Base-by-base conservation (phyloP, 2,329 filamentous ascomycete genomes). In the Pseudogymnoascus pannorum region DNA sequence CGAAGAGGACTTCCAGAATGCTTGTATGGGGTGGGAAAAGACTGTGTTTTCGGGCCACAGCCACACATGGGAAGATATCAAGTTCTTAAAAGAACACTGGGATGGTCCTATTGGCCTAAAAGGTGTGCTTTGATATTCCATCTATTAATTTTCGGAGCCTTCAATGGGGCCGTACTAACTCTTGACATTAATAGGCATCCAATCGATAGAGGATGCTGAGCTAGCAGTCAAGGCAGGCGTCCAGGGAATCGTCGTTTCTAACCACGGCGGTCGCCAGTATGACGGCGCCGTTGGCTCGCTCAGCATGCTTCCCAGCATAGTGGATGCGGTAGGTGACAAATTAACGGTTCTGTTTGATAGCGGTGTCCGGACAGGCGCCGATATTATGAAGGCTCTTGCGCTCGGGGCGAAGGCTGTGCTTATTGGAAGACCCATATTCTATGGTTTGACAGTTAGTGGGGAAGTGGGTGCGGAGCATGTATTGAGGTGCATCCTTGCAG, bases 341-440 rank as follows among this genome's bases (percentile, higher is more conserved):
- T 59, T 58, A 33, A 77, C 81, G 66, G 76, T 86, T 64, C 84
- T 84, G 76, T 87, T 79, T 69, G 83, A 87, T 71, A 83, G 79
- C 1, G 83, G 84, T 2, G 73, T 87, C 1, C 75, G 83, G 0
- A 77, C 79, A 4, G 82, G 79, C 1, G 76, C 79, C 12, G 84
- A 86, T 66, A 76, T 86, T 9, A 78, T 83, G 68, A 87, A 87
- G 68, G 84, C 83, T 1, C 73, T 87, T 12, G 82, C 83, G 0
- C 71, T 87, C 6, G 83, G 84, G 2, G 84, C 84, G 0, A 82
- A 82, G 65, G 85, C 85, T 64, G 82, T 86, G 29, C 84, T 86
- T 61, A 75, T 87, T 0, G 84, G 85, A 0, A 70, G 85, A 4
- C 75, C 86, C 2, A 86, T 81, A 77, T 76, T 87, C 20, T 87